phyloP scores from a whole-genome alignment of 331 rosid species.

The Arachis monticola region DNA sequence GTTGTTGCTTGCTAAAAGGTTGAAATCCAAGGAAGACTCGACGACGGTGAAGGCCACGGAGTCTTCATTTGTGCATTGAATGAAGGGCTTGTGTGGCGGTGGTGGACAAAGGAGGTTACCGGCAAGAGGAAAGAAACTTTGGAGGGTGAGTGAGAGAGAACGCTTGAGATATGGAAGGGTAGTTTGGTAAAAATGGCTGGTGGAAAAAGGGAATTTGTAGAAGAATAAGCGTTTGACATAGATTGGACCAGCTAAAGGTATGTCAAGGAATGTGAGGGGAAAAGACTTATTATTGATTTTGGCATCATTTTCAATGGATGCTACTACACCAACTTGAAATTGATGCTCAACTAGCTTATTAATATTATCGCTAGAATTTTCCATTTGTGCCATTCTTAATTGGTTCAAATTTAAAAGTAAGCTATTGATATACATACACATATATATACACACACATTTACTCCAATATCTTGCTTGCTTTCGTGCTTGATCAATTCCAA shows the following conservation, averaged over 20 bases:
- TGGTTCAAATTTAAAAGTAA: neutral
- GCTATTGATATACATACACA: neutral
- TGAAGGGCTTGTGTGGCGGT: constrained; percentile 49
- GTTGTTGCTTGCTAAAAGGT: constrained; percentile 31
- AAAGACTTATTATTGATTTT: constrained; percentile 10
- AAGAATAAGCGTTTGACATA: constrained; percentile 46
- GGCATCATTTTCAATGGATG: neutral
- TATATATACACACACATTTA: no score
- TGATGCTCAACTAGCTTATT: constrained; percentile 40
- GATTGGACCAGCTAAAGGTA: constrained; percentile 36
- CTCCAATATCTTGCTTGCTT: no score
- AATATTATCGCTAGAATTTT: neutral
- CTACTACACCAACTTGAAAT: constrained; percentile 9
- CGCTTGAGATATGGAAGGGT: constrained; percentile 45
- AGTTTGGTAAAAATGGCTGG: neutral
- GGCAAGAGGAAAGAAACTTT: constrained; percentile 49
- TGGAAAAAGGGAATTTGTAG: constrained; percentile 31
- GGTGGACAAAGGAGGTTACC: constrained; percentile 55
- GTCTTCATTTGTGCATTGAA: constrained; percentile 33
- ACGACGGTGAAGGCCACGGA: constrained; percentile 39
- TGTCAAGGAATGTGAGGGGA: constrained; percentile 48
- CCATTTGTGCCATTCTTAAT: constrained; percentile 16
- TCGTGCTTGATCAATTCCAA: no score
- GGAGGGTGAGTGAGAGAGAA: constrained; percentile 44
- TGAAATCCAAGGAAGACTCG: constrained; percentile 39